Percentiles rank a stretch among this genome's conserved stretches.
Evolutionary conservation across 192 early-diverging fungal species (phyloP).

Genomic region (Backusella liffmaniae): DNA sequence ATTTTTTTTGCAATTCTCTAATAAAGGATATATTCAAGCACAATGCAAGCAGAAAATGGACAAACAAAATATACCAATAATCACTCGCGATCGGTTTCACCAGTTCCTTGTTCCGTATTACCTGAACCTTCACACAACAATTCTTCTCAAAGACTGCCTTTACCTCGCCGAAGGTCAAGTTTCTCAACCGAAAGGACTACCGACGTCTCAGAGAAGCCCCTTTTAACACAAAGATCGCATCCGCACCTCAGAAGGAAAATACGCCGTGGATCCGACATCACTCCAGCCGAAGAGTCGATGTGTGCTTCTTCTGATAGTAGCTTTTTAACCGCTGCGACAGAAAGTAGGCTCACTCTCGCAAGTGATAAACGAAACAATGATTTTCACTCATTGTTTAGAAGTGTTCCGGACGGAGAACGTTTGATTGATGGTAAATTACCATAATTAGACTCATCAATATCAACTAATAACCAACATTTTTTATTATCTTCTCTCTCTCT

Average conservation of each 20-base stretch:
- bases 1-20: slow-evolving; percentile 1
- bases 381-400: slow-evolving; percentile 53
- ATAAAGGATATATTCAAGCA: not conserved
- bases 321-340: slow-evolving; percentile 12
- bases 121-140: not conserved
- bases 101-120: slow-evolving; percentile 3
- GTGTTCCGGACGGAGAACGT: slow-evolving; percentile 51
- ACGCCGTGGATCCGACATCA: slow-evolving; percentile 4
- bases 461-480: not conserved
- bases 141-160: slow-evolving; percentile 4
- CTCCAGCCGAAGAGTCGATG: not conserved
- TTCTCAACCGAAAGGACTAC: slow-evolving; percentile 1
- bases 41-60: not conserved
- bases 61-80: not conserved
- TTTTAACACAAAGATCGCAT: slow-evolving; percentile 7
- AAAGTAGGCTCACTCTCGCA: slow-evolving; percentile 17
- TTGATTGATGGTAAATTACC: slow-evolving; percentile 53
- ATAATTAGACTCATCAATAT: not conserved
- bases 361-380: slow-evolving; percentile 51
- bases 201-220: not conserved
- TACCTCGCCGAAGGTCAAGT: slow-evolving; percentile 7
- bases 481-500: not conserved
- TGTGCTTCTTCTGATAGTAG: slow-evolving; percentile 11
- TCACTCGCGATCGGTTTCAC: slow-evolving; percentile 10
- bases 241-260: slow-evolving; percentile 7